Base-by-base conservation (phyloP, 1,284 basidiomycete genomes). In the Caloboletus firmus region DNA sequence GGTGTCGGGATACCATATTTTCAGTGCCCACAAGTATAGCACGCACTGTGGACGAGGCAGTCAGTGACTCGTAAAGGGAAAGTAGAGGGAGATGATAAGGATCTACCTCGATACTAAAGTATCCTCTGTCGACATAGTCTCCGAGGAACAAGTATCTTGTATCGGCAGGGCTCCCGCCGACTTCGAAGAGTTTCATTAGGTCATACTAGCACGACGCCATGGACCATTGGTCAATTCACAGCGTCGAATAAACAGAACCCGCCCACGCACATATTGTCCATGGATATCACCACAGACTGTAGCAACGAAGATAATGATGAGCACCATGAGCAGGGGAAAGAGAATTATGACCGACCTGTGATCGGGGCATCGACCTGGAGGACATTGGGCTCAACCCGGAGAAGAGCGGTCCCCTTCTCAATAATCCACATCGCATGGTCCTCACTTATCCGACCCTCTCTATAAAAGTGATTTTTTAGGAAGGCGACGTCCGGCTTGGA, bases 391-490 rank as follows among this genome's bases (percentile, higher is more conserved):
- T 97, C 94, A 26, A 80, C 73, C 50, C 81, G 79, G 58, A 97
- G 74, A 20, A 96, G 63, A 61, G 91, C 88, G 1, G 89, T 89
- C 13, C 87, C 79, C 69, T 87, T 88, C 57, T 89, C 83, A 52
- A 97, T 75, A 67, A 96, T 96, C 76, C 85, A 95, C 52, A 93
- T 70, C 17, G 93, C 93, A 73, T 95, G 91, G 54, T 95, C 92
- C 72, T 97, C 93, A 26, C 87, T 93, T 64, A 97, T 68, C 46
- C 93, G 79, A 0, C 96, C 96, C 73, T 98, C 96, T 51, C 95
- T 87, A 73, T 98, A 98, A 70, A 99, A 98, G 75, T 99, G 96
- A 67, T 98, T 98, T 80, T 99, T 99, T 59, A 99, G 80, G 74
- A 96, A 99, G 32, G 93, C 94, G 65, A 98, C 82, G 74, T 98